These are phyloP conservation scores for Rhodosporidiobolus sp. DNA, from an alignment of 768 basidiomycete genomes.

Conservation along the genomic window DNA sequence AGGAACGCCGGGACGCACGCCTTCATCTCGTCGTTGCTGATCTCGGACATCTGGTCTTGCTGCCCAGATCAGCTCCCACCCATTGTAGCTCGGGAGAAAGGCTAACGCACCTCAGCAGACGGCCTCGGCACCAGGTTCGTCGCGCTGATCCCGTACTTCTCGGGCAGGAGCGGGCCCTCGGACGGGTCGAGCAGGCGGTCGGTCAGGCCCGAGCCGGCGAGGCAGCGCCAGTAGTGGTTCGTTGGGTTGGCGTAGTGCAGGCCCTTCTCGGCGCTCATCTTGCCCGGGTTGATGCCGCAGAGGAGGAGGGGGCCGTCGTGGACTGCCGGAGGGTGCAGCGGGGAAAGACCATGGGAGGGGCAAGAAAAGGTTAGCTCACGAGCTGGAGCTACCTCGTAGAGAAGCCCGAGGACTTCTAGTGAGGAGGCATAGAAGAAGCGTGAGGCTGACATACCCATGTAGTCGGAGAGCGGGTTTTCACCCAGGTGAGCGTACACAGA, in stretches of 20 bases:
- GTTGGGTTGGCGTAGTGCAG: constrained; percentile 36
- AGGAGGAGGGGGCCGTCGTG: constrained; percentile 4
- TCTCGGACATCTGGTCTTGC: constrained; percentile 36
- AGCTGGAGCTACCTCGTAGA: too few species aligned
- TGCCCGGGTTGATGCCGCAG: constrained; percentile 35
- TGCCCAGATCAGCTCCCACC: too few species aligned
- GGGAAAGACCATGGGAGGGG: too few species aligned
- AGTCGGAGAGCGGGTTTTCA: constrained; percentile 17
- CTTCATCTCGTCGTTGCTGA: constrained; percentile 28
- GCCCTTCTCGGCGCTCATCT: constrained; percentile 5
- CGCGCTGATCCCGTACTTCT: constrained; percentile 5
- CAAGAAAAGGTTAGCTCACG: too few species aligned
- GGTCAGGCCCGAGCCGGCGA: constrained; percentile 23
- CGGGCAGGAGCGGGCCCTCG: constrained; percentile 14
- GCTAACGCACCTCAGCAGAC: constrained; percentile 6
- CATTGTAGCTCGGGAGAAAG: too few species aligned
- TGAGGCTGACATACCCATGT: too few species aligned
- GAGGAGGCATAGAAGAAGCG: too few species aligned
- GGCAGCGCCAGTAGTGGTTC: constrained; percentile 31
- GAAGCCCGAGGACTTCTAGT: too few species aligned
- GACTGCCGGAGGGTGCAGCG: too few species aligned
- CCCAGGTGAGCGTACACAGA: constrained; percentile 22
- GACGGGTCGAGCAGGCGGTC: constrained; percentile 19
- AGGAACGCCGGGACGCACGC: constrained; percentile 5
- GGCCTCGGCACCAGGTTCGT: constrained; percentile 30